Base-by-base conservation (phyloP, 208 protist species). In the Crithidia brevicula region DNA sequence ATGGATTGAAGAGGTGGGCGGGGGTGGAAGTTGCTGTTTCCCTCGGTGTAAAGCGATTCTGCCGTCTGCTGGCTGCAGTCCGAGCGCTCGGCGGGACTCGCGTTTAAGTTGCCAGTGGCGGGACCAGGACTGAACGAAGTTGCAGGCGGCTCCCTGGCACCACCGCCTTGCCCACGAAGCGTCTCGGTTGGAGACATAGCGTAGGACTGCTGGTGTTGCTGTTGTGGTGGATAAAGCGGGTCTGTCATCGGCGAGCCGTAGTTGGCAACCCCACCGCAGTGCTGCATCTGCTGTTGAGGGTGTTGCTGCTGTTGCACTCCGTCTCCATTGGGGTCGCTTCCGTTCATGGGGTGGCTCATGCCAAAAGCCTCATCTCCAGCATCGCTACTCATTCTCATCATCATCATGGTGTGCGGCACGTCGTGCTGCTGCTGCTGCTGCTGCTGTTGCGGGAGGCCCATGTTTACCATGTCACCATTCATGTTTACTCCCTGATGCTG, bases 401-500 rank as follows among this genome's bases (percentile, higher is more conserved):
- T 25, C 50, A 25, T 51, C 8, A 9, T 51, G 4, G 22, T 28
- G 5, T 36, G 49, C 8, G 46, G 6, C 9, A 4, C 46, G 7
- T 60, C 10, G 10, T 60, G 20, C n/a, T 9, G 16, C 28, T 68
- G 36, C 54, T 42, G 54, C 31, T 59, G 50, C 40, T 69, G 50
- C 36, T 67, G 53, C 70, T 69, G 50, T 34, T 33, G 63, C 28
- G 18, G n/a, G n/a, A n/a, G n/a, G 25, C 11, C 30, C 51, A 0
- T 50, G 40, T 11, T 52, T 16, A 18, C 22, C 30, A 67, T 36
- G 36, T 61, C 64, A 20, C 42, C 31, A 38, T 49, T 70, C 15
- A 22, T 30, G 43, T 33, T 36, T n/a, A 61, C 61, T 3, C 20
- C 31, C n/a, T 43, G 52, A 4, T 3, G 49, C 11, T 31, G 28